These are phyloP conservation scores for Oryza glaberrima DNA, from an alignment of 176 grass and related monocot species.

Conservation along the genomic window DNA sequence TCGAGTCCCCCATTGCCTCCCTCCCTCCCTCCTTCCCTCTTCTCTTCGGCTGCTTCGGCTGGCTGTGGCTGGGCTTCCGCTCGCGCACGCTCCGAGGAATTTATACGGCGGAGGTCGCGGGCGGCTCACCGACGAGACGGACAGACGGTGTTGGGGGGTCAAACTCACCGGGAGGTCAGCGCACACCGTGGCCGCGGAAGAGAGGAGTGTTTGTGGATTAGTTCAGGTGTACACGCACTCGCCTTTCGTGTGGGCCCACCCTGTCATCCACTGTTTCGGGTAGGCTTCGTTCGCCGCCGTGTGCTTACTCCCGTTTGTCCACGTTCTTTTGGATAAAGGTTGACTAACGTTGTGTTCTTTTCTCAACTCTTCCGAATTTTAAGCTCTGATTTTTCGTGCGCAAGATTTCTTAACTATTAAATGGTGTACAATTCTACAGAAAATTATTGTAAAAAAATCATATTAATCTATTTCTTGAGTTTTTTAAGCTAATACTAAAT, in stretches of 20 bases:
- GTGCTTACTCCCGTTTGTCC: too few relatives aligned
- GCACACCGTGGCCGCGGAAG: slow-evolving; percentile 8
- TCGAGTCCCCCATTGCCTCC: slow-evolving; percentile 69
- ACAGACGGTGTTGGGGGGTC: neutral
- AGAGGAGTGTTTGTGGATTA: neutral
- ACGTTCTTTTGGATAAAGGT: too few relatives aligned
- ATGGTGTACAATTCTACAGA: too few relatives aligned
- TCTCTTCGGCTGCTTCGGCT: neutral
- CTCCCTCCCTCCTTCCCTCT: too few relatives aligned
- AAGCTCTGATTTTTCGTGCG: too few relatives aligned
- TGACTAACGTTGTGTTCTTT: too few relatives aligned
- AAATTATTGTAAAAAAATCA: too few relatives aligned
- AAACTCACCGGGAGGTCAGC: slow-evolving; percentile 43
- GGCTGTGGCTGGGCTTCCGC: neutral
- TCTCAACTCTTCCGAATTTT: too few relatives aligned
- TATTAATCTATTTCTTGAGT: too few relatives aligned
- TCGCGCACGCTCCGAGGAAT: neutral
- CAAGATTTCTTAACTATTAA: too few relatives aligned
- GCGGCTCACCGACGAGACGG: slow-evolving; percentile 34
- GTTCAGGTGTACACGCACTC: slow-evolving; percentile 22
- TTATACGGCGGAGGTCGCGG: slow-evolving; percentile 30
- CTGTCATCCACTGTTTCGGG: neutral
- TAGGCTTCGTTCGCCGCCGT: too few relatives aligned
- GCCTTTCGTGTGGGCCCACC: neutral
- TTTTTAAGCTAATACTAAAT: too few relatives aligned